These are phyloP conservation scores for Mucor piriformis DNA, from an alignment of 371 early-diverging fungal species.

Conservation along the genomic window DNA sequence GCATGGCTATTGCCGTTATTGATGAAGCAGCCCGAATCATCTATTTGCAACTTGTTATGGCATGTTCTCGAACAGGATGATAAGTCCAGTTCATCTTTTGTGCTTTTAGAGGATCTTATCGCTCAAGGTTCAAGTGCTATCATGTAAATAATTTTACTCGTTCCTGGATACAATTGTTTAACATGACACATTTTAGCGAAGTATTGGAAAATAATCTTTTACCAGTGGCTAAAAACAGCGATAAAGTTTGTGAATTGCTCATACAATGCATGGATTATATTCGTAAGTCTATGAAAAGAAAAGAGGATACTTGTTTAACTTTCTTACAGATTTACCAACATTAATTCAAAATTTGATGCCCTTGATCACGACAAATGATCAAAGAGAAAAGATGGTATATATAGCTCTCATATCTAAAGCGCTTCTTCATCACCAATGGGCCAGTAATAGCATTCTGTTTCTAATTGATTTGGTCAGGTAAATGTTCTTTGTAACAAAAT, in stretches of 20 bases:
- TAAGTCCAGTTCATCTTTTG: background rate
- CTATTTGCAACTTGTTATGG: slow-evolving; percentile 5
- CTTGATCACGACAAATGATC: background rate
- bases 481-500: background rate
- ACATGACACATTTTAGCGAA: background rate
- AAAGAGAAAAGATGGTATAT: slow-evolving; percentile 12
- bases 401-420: slow-evolving; percentile 20
- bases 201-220: slow-evolving; percentile 5
- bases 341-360: slow-evolving; percentile 12
- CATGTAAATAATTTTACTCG: slow-evolving; percentile 1
- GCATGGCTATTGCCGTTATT: background rate
- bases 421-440: slow-evolving; percentile 8
- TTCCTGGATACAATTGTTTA: background rate
- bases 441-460: slow-evolving; percentile 2
- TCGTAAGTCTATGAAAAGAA: background rate
- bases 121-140: background rate
- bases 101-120: slow-evolving; percentile 1
- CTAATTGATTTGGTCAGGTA: slow-evolving; percentile 13
- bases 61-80: slow-evolving; percentile 1
- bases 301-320: background rate
- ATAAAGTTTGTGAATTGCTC: slow-evolving; percentile 16
- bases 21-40: slow-evolving; percentile 7
- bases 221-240: background rate
- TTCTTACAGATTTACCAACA: slow-evolving; percentile 1
- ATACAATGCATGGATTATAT: slow-evolving; percentile 18